These are phyloP conservation scores for Diplodia corticola DNA, from an alignment of 2,329 filamentous ascomycete genomes.

Conservation along the genomic window DNA sequence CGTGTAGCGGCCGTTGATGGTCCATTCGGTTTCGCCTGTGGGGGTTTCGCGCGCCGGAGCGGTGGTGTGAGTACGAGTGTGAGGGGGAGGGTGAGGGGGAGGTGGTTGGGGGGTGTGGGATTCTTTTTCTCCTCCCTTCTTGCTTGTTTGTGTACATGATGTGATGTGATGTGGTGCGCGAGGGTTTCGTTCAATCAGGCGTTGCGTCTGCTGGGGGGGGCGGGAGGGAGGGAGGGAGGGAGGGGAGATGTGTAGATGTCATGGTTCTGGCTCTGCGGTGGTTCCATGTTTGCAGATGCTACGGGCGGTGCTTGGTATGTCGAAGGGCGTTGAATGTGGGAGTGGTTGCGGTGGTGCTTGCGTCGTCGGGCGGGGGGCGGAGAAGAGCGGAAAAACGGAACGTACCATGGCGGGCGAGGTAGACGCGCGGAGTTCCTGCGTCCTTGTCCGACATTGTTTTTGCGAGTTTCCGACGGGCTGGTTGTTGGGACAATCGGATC, in stretches of 20 bases:
- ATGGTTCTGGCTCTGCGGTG: background rate
- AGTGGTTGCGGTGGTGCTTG: background rate
- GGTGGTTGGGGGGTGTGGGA: no score
- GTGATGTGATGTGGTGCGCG: constrained; percentile 53
- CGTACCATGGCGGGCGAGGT: constrained; percentile 30
- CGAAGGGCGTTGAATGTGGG: background rate
- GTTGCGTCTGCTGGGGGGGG: constrained; percentile 56
- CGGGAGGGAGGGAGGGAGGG: constrained; percentile 57
- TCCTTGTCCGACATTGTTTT: constrained; percentile 29
- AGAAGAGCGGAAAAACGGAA: background rate
- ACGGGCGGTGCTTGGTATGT: background rate
- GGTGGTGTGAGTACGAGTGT: constrained; percentile 32
- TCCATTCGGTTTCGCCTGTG: constrained; percentile 50
- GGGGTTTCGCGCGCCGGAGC: background rate
- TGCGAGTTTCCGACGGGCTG: background rate
- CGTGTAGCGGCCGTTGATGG: constrained; percentile 50
- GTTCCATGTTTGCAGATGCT: background rate
- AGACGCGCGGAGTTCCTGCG: constrained; percentile 30
- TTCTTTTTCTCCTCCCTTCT: no score
- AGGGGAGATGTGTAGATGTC: background rate
- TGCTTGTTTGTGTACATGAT: constrained; percentile 71
- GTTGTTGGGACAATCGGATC: background rate
- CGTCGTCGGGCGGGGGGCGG: background rate
- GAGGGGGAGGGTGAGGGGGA: constrained; percentile 42
- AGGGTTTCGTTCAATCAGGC: background rate